These are phyloP conservation scores for Thelonectria blattea DNA, from an alignment of 2,329 filamentous ascomycete genomes.

Conservation along the genomic window DNA sequence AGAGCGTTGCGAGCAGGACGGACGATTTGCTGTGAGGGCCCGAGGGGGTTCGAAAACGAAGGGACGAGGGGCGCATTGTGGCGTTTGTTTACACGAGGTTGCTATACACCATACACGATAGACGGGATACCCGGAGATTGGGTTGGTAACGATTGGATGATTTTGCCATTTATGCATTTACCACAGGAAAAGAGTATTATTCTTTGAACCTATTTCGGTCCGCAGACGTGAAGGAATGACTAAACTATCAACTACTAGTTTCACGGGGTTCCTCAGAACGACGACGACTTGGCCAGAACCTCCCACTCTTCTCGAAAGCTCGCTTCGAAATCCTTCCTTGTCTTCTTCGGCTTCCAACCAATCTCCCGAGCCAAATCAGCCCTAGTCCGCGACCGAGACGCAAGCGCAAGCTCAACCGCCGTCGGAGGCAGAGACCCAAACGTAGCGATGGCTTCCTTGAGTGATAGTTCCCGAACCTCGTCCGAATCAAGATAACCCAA, in stretches of 20 bases:
- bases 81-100: neutral
- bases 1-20: conserved; percentile 76
- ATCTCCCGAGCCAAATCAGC: conserved; percentile 35
- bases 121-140: neutral
- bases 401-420: conserved; percentile 42
- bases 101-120: neutral
- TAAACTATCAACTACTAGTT: neutral
- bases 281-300: neutral
- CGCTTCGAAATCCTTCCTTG: conserved; percentile 34
- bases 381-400: conserved; percentile 33
- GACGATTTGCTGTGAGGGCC: conserved; percentile 68
- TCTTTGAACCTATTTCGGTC: neutral
- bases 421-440: conserved; percentile 26
- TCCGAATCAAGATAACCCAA: conserved; percentile 40
- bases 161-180: neutral
- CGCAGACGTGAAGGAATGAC: neutral
- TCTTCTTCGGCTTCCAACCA: conserved; percentile 43
- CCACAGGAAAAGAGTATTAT: neutral
- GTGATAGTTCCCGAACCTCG: conserved; percentile 34
- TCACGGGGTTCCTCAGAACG: neutral
- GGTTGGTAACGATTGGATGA: neutral
- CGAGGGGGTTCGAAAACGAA: conserved; percentile 5
- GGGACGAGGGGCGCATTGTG: conserved; percentile 9
- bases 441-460: conserved; percentile 37
- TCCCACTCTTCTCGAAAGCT: conserved; percentile 32